A percentile compares a stretch with the other conserved stretches of the same genome.
phyloP scores from a whole-genome alignment of 2,329 filamentous ascomycete species.

The Colletotrichum euphorbiae region DNA sequence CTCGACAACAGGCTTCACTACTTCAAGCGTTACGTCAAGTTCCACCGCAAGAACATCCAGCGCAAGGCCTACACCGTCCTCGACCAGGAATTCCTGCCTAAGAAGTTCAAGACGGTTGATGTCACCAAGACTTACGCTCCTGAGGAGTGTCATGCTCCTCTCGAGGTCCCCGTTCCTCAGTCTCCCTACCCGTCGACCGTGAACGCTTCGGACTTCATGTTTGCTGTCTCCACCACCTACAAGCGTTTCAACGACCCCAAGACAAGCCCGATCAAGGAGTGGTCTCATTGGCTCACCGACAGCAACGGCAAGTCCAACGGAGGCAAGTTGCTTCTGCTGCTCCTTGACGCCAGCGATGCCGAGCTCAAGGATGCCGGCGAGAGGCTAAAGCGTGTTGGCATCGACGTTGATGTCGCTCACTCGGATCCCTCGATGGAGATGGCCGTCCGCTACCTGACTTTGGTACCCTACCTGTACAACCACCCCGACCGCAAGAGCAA shows the following conservation, averaged over 20 bases:
- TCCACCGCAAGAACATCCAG: constrained; percentile 60
- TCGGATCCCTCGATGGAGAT: constrained; percentile 66
- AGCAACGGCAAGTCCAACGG: constrained; percentile 67
- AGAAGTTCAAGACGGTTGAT: constrained; percentile 61
- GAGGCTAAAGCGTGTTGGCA: constrained; percentile 60
- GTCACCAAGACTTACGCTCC: constrained; percentile 55
- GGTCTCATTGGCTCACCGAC: constrained; percentile 71
- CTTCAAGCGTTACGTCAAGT: constrained; percentile 66
- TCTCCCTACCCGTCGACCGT: constrained; percentile 63
- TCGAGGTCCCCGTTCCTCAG: constrained; percentile 62
- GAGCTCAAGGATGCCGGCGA: constrained; percentile 63
- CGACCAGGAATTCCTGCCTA: constrained; percentile 59
- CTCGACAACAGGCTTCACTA: constrained; percentile 66
- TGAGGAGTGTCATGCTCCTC: constrained; percentile 60
- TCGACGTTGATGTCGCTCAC: constrained; percentile 68
- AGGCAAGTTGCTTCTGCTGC: constrained; percentile 65
- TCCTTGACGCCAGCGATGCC: constrained; percentile 63
- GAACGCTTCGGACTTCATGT: constrained; percentile 68
- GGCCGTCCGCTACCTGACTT: constrained; percentile 68
- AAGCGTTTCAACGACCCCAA: constrained; percentile 63
- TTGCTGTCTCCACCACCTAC: constrained; percentile 70
- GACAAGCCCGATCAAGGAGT: constrained; percentile 67
- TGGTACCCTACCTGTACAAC: constrained; percentile 66
- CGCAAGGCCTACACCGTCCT: constrained; percentile 65
- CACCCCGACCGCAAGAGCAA: constrained; percentile 60